Conservation (phyloP, 176 grass and related monocot species). For the Oryza longistaminata region DNA sequence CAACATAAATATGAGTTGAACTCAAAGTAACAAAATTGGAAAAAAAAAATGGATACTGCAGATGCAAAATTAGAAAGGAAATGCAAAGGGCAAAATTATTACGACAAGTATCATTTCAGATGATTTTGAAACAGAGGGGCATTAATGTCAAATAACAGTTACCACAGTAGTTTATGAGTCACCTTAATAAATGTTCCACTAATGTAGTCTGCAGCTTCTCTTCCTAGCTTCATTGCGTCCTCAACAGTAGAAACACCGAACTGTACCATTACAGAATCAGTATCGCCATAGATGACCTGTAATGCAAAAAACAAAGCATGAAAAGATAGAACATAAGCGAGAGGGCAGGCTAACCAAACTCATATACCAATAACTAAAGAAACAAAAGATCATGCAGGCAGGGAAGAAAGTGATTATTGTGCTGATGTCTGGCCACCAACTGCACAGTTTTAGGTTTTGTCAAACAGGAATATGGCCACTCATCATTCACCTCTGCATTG, state of each 20-base stretch:
- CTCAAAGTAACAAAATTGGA: background rate
- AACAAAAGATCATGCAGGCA: background rate
- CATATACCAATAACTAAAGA: background rate
- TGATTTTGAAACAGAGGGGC: background rate
- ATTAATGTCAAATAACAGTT: background rate
- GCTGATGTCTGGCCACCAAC: background rate
- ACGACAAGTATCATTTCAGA: background rate
- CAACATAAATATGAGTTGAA: conserved; percentile 10
- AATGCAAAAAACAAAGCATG: conserved; percentile 21
- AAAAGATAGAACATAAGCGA: conserved; percentile 12
- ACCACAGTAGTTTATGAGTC: background rate
- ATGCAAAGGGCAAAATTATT: background rate
- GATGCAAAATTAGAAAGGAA: background rate
- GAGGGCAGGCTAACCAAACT: background rate
- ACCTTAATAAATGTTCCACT: conserved; percentile 98
- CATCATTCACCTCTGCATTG: conserved; percentile 80
- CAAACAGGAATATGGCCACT: background rate
- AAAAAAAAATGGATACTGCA: background rate
- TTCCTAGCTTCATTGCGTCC: conserved; percentile 92
- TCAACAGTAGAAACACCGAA: conserved; percentile 86
- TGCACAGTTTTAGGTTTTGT: conserved; percentile 16
- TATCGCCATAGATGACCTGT: conserved; percentile 96
- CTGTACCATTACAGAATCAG: conserved; percentile 98
- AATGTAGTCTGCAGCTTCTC: conserved; percentile 90
- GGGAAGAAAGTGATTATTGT: background rate